These are phyloP conservation scores for Podila clonocystis DNA, from an alignment of 192 early-diverging fungal genomes.

Conservation along the genomic window DNA sequence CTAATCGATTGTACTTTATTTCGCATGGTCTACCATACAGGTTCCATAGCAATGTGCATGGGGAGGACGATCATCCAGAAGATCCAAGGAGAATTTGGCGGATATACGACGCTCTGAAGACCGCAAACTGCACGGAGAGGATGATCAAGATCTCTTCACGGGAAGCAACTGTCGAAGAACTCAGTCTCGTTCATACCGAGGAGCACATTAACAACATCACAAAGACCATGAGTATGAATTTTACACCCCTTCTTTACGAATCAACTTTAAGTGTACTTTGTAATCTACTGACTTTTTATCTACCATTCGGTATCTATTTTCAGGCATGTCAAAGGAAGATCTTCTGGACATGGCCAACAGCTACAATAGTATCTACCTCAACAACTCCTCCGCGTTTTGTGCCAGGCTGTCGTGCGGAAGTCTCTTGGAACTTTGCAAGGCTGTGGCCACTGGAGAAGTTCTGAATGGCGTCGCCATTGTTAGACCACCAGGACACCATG, in stretches of 20 bases:
- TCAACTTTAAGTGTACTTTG: not conserved
- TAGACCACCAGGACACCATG: conserved; percentile 95
- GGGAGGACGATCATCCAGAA: conserved; percentile 77
- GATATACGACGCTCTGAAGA: conserved; percentile 66
- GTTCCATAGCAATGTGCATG: conserved; percentile 68
- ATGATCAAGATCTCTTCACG: conserved; percentile 55
- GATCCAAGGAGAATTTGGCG: conserved; percentile 78
- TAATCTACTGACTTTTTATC: not conserved
- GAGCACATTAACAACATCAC: conserved; percentile 56
- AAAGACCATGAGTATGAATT: conserved; percentile 52
- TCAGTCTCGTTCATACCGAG: conserved; percentile 63
- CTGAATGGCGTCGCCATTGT: conserved; percentile 88
- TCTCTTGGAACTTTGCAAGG: conserved; percentile 74
- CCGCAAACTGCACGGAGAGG: conserved; percentile 55
- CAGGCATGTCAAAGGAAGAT: conserved; percentile 58
- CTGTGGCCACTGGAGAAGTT: conserved; percentile 71
- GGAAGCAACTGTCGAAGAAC: conserved; percentile 60
- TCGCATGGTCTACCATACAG: conserved; percentile 9
- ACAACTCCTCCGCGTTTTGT: conserved; percentile 66
- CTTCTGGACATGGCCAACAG: conserved; percentile 53
- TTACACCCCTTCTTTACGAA: not conserved
- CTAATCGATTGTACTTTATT: not conserved
- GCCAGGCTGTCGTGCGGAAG: conserved; percentile 82
- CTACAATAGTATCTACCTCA: conserved; percentile 79
- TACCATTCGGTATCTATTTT: too few relatives aligned